A percentile compares a stretch with the other conserved stretches of the same genome.
Conservation (phyloP, 345 rosid genomes). For the Pseudoturritis turrita region DNA sequence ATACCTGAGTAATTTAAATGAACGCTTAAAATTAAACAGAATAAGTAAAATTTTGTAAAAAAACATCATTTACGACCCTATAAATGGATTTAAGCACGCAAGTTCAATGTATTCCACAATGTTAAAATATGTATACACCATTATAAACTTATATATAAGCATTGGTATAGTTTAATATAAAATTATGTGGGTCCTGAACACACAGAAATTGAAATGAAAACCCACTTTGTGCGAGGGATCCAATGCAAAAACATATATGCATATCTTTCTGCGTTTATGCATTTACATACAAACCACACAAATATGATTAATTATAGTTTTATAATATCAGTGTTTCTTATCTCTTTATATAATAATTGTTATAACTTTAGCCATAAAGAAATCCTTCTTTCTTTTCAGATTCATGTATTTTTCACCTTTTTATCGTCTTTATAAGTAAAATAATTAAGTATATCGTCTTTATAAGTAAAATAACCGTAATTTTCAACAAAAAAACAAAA, state of each 20-base stretch:
- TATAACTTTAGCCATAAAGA: conserved; percentile 15
- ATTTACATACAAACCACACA: background rate
- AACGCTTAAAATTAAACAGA: background rate
- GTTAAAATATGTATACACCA: background rate
- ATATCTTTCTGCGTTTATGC: conserved; percentile 9
- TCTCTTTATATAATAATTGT: background rate
- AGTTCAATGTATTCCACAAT: conserved; percentile 33
- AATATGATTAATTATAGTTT: background rate
- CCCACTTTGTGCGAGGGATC: conserved; percentile 76
- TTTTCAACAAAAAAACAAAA: too few species aligned
- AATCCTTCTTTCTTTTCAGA: conserved; percentile 2
- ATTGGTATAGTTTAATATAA: background rate
- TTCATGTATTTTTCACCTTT: conserved; percentile 28
- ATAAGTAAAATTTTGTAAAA: too few species aligned
- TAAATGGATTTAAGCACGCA: background rate
- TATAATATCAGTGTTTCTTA: background rate
- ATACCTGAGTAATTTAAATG: background rate
- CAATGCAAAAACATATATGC: conserved; percentile 43
- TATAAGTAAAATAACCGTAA: too few species aligned
- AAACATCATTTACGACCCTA: background rate
- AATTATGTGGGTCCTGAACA: conserved; percentile 17
- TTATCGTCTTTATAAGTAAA: conserved; percentile 5
- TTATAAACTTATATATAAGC: background rate
- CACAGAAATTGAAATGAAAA: conserved; percentile 22
- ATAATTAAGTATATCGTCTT: background rate